These are phyloP conservation scores for Endocarpon pusillum DNA, from an alignment of 495 filamentous ascomycete genomes.

Conservation along the genomic window DNA sequence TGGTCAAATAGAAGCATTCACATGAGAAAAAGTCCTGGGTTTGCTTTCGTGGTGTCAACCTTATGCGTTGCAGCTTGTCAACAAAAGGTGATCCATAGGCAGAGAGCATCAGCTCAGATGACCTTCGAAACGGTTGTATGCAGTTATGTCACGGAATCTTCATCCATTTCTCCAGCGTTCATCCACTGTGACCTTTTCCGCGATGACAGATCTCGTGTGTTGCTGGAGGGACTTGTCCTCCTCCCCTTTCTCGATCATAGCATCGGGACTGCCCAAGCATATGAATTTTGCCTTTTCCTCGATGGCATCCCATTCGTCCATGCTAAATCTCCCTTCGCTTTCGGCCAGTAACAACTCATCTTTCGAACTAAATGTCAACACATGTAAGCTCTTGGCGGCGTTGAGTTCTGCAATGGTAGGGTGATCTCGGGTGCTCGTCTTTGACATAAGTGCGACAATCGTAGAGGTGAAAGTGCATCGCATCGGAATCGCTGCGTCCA, in stretches of 20 bases:
- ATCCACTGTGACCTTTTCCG: constrained; percentile 18
- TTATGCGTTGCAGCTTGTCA: too few species aligned
- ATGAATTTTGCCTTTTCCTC: constrained; percentile 43
- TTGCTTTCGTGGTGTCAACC: too few species aligned
- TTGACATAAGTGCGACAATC: constrained; percentile 38
- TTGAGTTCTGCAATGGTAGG: constrained; percentile 38
- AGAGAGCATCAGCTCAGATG: neutral
- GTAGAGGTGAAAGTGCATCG: constrained; percentile 49
- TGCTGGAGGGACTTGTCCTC: constrained; percentile 26
- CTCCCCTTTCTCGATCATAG: constrained; percentile 30
- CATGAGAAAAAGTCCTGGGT: too few species aligned
- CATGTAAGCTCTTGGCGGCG: constrained; percentile 51
- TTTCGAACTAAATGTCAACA: constrained; percentile 58
- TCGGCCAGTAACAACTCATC: constrained; percentile 61
- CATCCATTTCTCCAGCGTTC: constrained; percentile 41
- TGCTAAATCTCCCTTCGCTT: constrained; percentile 63
- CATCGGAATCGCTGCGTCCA: constrained; percentile 61
- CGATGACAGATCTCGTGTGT: constrained; percentile 16
- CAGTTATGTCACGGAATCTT: constrained; percentile 20
- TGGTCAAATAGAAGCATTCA: too few species aligned
- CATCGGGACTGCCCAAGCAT: constrained; percentile 35
- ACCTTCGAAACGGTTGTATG: neutral
- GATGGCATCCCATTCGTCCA: constrained; percentile 59
- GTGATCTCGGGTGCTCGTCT: constrained; percentile 33
- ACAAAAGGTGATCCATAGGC: neutral